Conservation (phyloP, 163 green algal genomes). For the Chlamydomonas reinhardtii region DNA sequence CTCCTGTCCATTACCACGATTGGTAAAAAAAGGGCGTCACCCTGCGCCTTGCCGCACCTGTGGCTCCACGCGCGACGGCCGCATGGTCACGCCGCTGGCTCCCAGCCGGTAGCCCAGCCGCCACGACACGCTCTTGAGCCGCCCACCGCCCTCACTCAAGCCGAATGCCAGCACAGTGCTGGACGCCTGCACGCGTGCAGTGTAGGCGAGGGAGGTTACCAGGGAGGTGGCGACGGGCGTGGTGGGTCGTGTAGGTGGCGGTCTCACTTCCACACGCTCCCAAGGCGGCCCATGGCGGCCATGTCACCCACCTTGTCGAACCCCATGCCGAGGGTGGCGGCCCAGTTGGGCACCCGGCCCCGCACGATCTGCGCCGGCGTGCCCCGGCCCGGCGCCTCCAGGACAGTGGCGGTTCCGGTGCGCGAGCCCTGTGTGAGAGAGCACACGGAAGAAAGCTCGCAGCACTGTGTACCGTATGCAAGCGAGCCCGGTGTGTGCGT, state of each 20-base stretch:
- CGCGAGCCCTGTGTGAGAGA: slow-evolving; percentile 47
- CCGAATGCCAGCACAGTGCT: slow-evolving; percentile 52
- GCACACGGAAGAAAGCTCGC: no score
- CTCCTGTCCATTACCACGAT: no score
- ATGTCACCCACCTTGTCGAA: slow-evolving; percentile 52
- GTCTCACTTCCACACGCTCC: no score
- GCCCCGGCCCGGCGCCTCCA: slow-evolving; percentile 53
- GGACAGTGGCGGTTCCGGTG: slow-evolving; percentile 50
- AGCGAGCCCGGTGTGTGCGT: no score
- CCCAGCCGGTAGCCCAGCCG: slow-evolving; percentile 36
- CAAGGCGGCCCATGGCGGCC: no score
- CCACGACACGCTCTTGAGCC: slow-evolving; percentile 41
- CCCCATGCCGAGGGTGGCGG: slow-evolving; percentile 55
- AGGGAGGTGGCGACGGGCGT: background rate
- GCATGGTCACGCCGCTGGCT: background rate
- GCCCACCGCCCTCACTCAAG: slow-evolving; percentile 14
- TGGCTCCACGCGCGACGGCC: slow-evolving; percentile 10
- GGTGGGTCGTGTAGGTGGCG: no score
- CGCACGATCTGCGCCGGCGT: slow-evolving; percentile 29
- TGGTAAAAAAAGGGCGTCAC: no score
- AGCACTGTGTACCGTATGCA: no score
- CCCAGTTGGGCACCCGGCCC: slow-evolving; percentile 17
- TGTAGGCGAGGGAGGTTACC: no score
- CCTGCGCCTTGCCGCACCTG: no score
- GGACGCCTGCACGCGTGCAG: slow-evolving; percentile 22